These are phyloP conservation scores for Globisporangium barbulae DNA, from an alignment of 352 stramenopile genomes.

Conservation along the genomic window DNA sequence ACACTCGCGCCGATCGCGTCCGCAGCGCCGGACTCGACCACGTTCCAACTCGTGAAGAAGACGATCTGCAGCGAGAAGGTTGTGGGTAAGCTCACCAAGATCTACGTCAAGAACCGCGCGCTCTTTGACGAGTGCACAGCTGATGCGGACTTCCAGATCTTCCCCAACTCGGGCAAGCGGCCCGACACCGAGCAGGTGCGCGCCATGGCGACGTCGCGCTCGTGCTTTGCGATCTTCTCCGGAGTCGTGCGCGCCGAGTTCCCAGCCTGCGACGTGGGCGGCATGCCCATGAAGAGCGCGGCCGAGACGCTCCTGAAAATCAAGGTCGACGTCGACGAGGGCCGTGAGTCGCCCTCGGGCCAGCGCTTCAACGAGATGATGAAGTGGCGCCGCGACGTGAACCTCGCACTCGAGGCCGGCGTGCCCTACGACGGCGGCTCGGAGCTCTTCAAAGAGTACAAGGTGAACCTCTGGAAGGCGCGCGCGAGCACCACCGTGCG, in stretches of 20 bases:
- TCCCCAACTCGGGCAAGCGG: slow-evolving; percentile 43
- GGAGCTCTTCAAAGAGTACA: slow-evolving; percentile 37
- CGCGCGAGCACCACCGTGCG: slow-evolving; percentile 33
- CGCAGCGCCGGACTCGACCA: slow-evolving; percentile 35
- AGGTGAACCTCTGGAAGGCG: slow-evolving; percentile 32
- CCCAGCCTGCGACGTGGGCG: slow-evolving; percentile 46
- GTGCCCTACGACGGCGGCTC: slow-evolving; percentile 47
- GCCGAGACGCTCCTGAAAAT: slow-evolving; percentile 66
- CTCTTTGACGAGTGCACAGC: slow-evolving; percentile 55
- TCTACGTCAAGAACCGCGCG: slow-evolving; percentile 56
- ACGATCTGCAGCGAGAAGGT: slow-evolving; percentile 34
- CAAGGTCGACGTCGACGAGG: slow-evolving; percentile 34
- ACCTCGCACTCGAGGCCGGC: slow-evolving; percentile 34
- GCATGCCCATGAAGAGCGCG: slow-evolving; percentile 41
- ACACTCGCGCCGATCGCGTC: slow-evolving; percentile 32
- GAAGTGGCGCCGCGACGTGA: slow-evolving; percentile 46
- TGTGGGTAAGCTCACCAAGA: slow-evolving; percentile 37
- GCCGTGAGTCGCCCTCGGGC: slow-evolving; percentile 21
- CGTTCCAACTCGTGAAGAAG: slow-evolving; percentile 41
- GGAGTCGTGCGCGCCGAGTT: slow-evolving; percentile 44
- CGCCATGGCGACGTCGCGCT: slow-evolving; percentile 36
- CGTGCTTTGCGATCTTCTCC: slow-evolving; percentile 53
- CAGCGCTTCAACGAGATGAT: slow-evolving; percentile 50
- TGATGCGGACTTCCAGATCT: slow-evolving; percentile 59
- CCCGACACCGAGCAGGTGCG: slow-evolving; percentile 44